phyloP scores from a whole-genome alignment of 257 asterid species.

The Forsythia suspensa region DNA sequence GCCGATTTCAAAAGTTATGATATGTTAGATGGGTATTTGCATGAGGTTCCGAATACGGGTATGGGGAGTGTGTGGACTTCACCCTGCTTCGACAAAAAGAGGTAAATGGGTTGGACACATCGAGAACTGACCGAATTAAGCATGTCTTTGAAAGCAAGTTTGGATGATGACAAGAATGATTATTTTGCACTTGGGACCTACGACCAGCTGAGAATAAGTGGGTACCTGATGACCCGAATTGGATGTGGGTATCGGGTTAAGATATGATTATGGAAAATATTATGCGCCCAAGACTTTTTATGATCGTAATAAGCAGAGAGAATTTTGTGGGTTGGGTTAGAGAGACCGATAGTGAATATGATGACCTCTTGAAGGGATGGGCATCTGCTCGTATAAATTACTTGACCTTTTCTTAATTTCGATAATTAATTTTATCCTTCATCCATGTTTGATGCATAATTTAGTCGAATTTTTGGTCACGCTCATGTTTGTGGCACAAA shows the following conservation, averaged over 20 bases:
- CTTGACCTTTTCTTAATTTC: neutral
- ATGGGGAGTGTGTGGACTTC: constrained; percentile 93
- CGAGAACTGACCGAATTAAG: constrained; percentile 57
- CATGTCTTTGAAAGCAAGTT: constrained; percentile 69
- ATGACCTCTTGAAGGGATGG: constrained; percentile 74
- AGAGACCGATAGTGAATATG: constrained; percentile 63
- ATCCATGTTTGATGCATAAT: neutral
- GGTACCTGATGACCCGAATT: constrained; percentile 66
- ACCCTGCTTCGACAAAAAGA: constrained; percentile 50
- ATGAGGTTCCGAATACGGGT: constrained; percentile 68
- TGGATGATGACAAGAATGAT: constrained; percentile 62
- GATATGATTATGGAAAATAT: constrained; percentile 65
- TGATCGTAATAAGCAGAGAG: constrained; percentile 54
- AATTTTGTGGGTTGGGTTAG: constrained; percentile 73
- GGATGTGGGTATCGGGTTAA: constrained; percentile 69
- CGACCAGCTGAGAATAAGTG: constrained; percentile 52
- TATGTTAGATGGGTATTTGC: constrained; percentile 46
- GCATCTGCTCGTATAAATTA: constrained; percentile 48
- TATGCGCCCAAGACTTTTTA: constrained; percentile 86
- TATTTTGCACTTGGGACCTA: constrained; percentile 68
- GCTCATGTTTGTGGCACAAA: no score
- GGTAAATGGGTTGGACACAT: constrained; percentile 67
- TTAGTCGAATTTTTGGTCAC: no score
- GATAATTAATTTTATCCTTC: neutral
- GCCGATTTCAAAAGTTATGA: constrained; percentile 44